These are phyloP conservation scores for Apiospora arundinis DNA, from an alignment of 2,329 filamentous ascomycete genomes.

Conservation along the genomic window DNA sequence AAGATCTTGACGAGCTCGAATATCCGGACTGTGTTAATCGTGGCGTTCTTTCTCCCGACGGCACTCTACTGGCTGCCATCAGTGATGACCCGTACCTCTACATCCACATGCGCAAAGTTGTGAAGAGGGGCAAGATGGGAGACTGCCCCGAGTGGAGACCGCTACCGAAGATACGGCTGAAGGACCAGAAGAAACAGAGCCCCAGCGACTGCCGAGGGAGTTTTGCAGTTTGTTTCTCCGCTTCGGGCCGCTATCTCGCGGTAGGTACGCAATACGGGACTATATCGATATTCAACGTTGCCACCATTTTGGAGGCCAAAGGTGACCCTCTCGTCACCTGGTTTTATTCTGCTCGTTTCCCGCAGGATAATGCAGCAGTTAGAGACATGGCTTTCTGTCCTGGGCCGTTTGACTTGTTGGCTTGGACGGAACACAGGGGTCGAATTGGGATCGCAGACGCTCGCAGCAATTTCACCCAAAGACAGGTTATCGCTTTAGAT, in stretches of 20 bases:
- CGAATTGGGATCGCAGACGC: conserved; percentile 77
- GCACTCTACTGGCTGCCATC: conserved; percentile 78
- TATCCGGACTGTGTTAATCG: conserved; percentile 92
- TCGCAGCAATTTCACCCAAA: conserved; percentile 68
- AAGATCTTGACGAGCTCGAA: conserved; percentile 72
- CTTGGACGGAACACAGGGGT: conserved; percentile 91
- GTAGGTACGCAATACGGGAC: conserved; percentile 82
- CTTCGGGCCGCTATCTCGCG: conserved; percentile 73
- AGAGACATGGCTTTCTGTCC: conserved; percentile 93
- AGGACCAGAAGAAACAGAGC: conserved; percentile 63
- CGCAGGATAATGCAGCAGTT: conserved; percentile 76
- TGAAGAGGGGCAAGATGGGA: conserved; percentile 43
- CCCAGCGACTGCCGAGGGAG: conserved; percentile 67
- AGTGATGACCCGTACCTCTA: conserved; percentile 88
- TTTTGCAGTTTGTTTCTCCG: conserved; percentile 80
- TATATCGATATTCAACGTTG: conserved; percentile 75
- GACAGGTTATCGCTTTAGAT: conserved; percentile 73
- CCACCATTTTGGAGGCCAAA: conserved; percentile 50
- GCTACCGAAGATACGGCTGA: conserved; percentile 60
- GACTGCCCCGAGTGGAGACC: conserved; percentile 56
- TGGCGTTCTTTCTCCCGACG: conserved; percentile 91
- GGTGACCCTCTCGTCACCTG: conserved; percentile 72
- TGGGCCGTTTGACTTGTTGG: conserved; percentile 85
- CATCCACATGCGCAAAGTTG: conserved; percentile 69
- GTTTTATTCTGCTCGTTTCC: conserved; percentile 79